phyloP scores from a whole-genome alignment of 129 eudicot species.

The Escallonia rubra region DNA sequence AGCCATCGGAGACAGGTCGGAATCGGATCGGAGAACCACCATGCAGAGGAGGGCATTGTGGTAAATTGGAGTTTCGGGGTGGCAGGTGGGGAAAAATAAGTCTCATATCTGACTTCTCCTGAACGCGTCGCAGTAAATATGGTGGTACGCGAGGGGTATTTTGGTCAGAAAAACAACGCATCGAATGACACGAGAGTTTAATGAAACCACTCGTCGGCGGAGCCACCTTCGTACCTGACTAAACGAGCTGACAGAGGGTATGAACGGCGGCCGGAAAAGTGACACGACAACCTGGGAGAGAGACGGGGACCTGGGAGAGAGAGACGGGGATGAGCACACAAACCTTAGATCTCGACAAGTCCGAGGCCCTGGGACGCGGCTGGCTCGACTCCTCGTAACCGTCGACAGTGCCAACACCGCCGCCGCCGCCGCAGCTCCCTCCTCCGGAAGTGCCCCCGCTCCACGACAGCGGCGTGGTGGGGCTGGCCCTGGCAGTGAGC shows the following conservation, averaged over 20 bases:
- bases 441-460: neutral
- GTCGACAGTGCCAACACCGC: neutral
- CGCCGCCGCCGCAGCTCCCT: neutral
- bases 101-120: slow-evolving; percentile 5
- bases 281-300: neutral
- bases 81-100: neutral
- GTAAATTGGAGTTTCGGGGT: neutral
- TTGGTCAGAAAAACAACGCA: neutral
- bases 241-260: neutral
- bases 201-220: neutral
- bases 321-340: neutral
- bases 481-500: slow-evolving; percentile 2
- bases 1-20: neutral
- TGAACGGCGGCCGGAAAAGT: neutral
- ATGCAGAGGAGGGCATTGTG: neutral
- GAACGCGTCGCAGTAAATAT: slow-evolving; percentile 1
- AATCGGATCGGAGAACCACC: neutral
- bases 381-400: slow-evolving; percentile 6
- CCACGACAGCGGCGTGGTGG: slow-evolving; percentile 9
- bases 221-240: neutral
- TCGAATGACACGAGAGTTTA: neutral
- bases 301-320: neutral
- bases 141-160: neutral
- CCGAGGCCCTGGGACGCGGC: neutral
- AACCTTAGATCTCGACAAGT: slow-evolving; percentile 9